Percentiles rank a stretch among this genome's conserved stretches.
Evolutionary conservation across 2,329 filamentous ascomycete genomes (phyloP).

Genomic region (Rhinocladiella similis): DNA sequence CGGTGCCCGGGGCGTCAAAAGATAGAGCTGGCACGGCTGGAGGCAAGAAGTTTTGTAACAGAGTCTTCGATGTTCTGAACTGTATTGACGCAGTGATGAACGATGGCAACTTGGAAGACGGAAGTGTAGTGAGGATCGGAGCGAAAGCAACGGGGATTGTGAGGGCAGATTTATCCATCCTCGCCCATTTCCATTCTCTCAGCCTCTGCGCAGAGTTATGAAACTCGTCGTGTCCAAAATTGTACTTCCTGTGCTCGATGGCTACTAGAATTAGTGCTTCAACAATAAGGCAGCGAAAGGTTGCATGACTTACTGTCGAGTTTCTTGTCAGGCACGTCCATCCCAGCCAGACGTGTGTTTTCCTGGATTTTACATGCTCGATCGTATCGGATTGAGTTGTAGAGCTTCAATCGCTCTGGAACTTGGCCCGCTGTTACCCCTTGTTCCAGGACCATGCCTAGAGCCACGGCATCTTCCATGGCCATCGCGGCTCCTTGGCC

Average conservation of each 20-base stretch:
- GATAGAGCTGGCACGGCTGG: constrained; percentile 37
- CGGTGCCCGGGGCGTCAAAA: constrained; percentile 47
- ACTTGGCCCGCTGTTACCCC: constrained; percentile 49
- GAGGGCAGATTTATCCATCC: constrained; percentile 49
- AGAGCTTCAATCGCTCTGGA: constrained; percentile 57
- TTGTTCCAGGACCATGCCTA: constrained; percentile 56
- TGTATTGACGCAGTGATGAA: constrained; percentile 51
- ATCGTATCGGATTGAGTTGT: constrained; percentile 58
- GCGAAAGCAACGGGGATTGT: constrained; percentile 49
- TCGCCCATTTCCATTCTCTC: constrained; percentile 50
- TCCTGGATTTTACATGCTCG: constrained; percentile 61
- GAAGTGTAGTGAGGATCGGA: constrained; percentile 42
- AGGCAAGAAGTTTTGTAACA: constrained; percentile 52
- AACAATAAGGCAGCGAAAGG: no score
- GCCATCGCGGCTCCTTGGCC: constrained; percentile 64
- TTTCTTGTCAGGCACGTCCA: constrained; percentile 37
- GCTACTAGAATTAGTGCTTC: background rate
- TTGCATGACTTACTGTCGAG: background rate
- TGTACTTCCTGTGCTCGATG: constrained; percentile 44
- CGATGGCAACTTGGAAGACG: constrained; percentile 31
- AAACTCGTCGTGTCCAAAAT: constrained; percentile 61
- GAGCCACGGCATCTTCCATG: constrained; percentile 65
- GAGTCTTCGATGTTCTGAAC: constrained; percentile 53
- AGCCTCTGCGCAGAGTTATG: constrained; percentile 55
- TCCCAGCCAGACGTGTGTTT: constrained; percentile 55